Evolutionary conservation across 371 early-diverging fungal genomes (phyloP), one percentile per base, ranked within the genome.

Genomic region (Syncephalastrum monosporum): DNA sequence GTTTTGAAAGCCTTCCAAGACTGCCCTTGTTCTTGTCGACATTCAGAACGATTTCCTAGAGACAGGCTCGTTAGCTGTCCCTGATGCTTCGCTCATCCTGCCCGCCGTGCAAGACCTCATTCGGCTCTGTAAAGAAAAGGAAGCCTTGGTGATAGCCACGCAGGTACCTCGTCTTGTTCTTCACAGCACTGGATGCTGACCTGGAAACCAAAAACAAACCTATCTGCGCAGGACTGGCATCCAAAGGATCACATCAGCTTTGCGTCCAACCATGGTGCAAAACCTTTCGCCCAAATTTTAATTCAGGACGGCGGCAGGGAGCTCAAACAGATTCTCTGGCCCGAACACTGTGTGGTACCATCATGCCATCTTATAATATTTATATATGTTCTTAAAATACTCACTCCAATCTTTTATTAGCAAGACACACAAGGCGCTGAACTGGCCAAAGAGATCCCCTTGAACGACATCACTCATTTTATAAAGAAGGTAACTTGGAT

Each of bases 31-130:
- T 23, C 24, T 78, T 19, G 75, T 78, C 3, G 78, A 78, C 54
- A 62, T 78, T 42, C 78, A 78, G 43, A 59, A 74, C 47, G 78
- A 78, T 53, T 78, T 78, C 47, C 54, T 78, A 15, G 75, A 78
- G 47, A 42, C 51, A 0, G 78, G 78, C 1, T 64, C 75, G 23
- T 50, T 78, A 5, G 63, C 69, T 13, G 73, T 78, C 38, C 55
- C 69, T 16, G 38, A 67, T 4, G 70, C 73, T 15, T 61, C 63
- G 1, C 25, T 57, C 13, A 72, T 74, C 25, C 19, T 78, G 7
- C 56, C 69, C 0, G 56, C 50, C 3, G 71, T 78, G 0, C 64
- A 63, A 29, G 38, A 60, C 5, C 69, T 78, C 21, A 67, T 69
- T 23, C 29, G 52, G 2, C 42, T 59, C 14, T 38, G 67, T 7